Percentiles rank a stretch among this genome's conserved stretches.
phyloP scores from a whole-genome alignment of 345 rosid genomes.

The Brassica rapa region DNA sequence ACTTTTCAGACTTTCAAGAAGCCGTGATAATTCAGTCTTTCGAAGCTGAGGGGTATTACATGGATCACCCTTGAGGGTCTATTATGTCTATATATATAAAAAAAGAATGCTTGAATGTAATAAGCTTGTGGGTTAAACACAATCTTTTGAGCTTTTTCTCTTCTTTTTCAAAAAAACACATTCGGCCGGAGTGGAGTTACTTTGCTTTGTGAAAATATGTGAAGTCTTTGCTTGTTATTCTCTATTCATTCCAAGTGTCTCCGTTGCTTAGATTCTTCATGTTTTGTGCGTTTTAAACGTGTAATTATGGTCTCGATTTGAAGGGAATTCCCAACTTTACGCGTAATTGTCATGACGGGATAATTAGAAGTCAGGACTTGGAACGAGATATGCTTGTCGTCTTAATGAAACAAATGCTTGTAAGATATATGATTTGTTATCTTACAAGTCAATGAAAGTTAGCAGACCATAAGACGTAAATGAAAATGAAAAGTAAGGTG shows the following conservation, averaged over 20 bases:
- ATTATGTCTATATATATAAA: background rate
- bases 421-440: background rate
- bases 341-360: background rate
- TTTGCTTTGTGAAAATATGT: background rate
- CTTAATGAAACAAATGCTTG: background rate
- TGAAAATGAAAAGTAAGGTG: too few species aligned
- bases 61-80: background rate
- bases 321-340: background rate
- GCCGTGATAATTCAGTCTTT: background rate
- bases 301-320: background rate
- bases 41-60: background rate
- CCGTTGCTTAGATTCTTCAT: background rate
- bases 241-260: background rate
- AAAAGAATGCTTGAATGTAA: constrained; percentile 10
- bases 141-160: background rate
- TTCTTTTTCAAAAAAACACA: background rate
- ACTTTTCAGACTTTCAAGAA: constrained; percentile 32
- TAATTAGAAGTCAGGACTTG: background rate
- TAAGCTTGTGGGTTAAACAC: constrained; percentile 13
- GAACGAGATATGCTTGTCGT: background rate
- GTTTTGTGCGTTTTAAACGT: background rate
- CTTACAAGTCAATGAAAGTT: background rate
- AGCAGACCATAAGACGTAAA: background rate
- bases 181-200: background rate
- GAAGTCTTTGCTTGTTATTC: background rate